Conservation (phyloP, 768 basidiomycete species). For the Coprinellus micaceus region DNA sequence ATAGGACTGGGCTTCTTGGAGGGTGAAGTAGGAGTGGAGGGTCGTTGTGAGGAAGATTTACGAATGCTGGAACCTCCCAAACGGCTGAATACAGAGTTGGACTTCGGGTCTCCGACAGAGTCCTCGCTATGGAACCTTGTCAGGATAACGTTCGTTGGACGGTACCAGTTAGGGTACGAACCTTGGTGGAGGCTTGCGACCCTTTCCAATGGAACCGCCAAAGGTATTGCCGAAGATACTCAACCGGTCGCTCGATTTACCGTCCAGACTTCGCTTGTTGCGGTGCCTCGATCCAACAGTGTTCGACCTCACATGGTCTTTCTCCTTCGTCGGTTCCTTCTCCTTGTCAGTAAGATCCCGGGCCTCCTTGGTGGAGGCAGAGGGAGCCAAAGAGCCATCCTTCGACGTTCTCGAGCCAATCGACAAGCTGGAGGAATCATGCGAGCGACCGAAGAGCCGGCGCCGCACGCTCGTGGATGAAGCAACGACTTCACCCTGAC, state of each 20-base stretch:
- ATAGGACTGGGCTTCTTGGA: constrained; percentile 5
- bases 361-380: constrained; percentile 12
- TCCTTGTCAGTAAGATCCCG: constrained; percentile 27
- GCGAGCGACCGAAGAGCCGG: constrained; percentile 61
- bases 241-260: constrained; percentile 53
- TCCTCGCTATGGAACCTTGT: constrained; percentile 7
- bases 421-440: constrained; percentile 31
- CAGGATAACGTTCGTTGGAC: background rate
- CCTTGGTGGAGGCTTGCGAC: constrained; percentile 78
- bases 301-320: constrained; percentile 25
- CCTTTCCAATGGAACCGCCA: constrained; percentile 56
- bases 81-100: constrained; percentile 41
- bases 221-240: constrained; percentile 81
- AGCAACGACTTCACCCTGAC: constrained; percentile 50
- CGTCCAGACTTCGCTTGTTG: constrained; percentile 50
- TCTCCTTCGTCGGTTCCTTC: constrained; percentile 33
- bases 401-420: constrained; percentile 17
- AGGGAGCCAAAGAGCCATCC: constrained; percentile 12
- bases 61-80: constrained; percentile 39
- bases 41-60: constrained; percentile 40
- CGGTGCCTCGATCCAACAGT: constrained; percentile 35
- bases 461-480: constrained; percentile 40
- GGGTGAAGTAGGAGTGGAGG: constrained; percentile 32
- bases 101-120: constrained; percentile 32
- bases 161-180: constrained; percentile 27